A percentile compares a stretch with the other conserved stretches of the same genome.
phyloP scores from a whole-genome alignment of 331 rosid genomes.

The Acacia concinna region DNA sequence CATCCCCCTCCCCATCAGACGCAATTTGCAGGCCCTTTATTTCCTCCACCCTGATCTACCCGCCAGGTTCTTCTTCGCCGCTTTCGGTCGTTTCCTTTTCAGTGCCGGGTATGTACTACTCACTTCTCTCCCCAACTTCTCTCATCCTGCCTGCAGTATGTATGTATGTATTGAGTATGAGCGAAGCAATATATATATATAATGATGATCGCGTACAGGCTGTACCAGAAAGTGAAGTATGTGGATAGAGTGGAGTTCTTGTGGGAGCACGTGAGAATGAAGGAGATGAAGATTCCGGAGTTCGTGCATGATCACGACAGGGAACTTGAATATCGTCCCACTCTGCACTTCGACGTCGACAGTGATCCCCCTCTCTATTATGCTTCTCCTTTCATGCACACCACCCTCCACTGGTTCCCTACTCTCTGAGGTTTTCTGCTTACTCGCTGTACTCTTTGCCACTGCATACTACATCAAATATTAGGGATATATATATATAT shows the following conservation, averaged over 20 bases:
- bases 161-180: too few species aligned
- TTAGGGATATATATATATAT: too few species aligned
- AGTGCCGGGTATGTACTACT: background rate
- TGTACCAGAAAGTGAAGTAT: conserved; percentile 1
- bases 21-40: conserved; percentile 1
- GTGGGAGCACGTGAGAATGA: conserved; percentile 12
- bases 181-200: too few species aligned
- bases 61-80: background rate
- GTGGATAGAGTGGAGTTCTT: background rate
- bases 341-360: background rate
- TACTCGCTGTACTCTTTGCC: background rate
- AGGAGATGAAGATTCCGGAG: background rate
- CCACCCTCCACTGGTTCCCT: background rate
- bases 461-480: too few species aligned
- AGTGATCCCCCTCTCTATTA: background rate
- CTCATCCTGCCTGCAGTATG: too few species aligned
- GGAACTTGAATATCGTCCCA: background rate
- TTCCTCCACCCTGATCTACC: background rate
- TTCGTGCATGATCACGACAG: background rate
- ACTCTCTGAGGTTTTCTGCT: background rate
- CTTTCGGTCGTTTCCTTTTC: conserved; percentile 1
- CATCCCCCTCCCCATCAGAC: background rate
- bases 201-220: background rate
- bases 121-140: too few species aligned
- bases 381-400: background rate